Evolutionary conservation across 2,329 filamentous ascomycete genomes (phyloP).

Genomic region (Bipolaris oryzae): DNA sequence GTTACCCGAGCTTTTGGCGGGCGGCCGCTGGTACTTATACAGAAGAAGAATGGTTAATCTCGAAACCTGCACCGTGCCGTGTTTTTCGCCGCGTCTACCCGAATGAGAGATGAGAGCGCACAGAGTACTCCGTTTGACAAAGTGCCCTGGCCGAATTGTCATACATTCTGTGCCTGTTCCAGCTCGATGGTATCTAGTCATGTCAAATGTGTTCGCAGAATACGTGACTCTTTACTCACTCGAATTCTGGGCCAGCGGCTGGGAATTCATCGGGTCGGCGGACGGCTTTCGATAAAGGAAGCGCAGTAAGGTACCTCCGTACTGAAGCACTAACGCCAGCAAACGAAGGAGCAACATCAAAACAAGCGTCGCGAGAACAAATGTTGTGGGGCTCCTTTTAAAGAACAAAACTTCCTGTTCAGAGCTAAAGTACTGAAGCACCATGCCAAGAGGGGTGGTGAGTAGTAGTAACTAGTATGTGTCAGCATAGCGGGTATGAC

Average conservation of each 20-base stretch:
- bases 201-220: too few species aligned
- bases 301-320: neutral
- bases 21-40: too few species aligned
- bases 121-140: neutral
- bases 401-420: conserved; percentile 11
- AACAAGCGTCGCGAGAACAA: conserved; percentile 2
- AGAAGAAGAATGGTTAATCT: too few species aligned
- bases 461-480: conserved; percentile 1
- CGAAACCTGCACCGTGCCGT: too few species aligned
- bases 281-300: neutral
- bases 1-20: too few species aligned
- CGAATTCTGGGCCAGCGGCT: neutral
- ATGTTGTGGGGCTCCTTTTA: conserved; percentile 4
- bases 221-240: too few species aligned
- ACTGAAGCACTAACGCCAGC: neutral
- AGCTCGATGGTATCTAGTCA: neutral
- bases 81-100: neutral
- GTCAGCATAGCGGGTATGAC: neutral
- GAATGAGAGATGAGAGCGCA: neutral
- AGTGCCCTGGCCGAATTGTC: neutral
- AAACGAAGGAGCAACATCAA: conserved; percentile 7
- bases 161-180: neutral
- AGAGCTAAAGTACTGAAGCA: conserved; percentile 13
- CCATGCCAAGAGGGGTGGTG: conserved; percentile 9
- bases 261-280: neutral